A percentile compares a stretch with the other conserved stretches of the same genome.
Conservation (phyloP, 495 filamentous ascomycete species). For the Bryoglossum gracile region DNA sequence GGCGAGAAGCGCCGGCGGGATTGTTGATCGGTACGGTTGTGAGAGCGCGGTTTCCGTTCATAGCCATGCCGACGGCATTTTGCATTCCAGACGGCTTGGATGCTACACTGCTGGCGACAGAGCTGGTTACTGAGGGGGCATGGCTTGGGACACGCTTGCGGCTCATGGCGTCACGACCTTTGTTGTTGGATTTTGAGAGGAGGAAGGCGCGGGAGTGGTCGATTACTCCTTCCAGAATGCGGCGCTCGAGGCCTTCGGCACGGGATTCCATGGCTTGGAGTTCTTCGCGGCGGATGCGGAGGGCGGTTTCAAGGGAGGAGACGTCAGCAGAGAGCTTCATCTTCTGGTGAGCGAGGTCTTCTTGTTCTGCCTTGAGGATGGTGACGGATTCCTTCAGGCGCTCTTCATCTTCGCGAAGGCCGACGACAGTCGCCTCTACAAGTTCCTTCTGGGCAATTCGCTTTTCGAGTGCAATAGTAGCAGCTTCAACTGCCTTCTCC, state of each 20-base stretch:
- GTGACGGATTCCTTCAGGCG: slow-evolving; percentile 50
- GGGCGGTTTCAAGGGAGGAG: slow-evolving; percentile 78
- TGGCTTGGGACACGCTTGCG: slow-evolving; percentile 63
- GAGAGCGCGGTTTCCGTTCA: slow-evolving; percentile 34
- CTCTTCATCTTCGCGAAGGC: slow-evolving; percentile 58
- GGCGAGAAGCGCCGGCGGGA: slow-evolving; percentile 40
- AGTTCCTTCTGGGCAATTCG: slow-evolving; percentile 69
- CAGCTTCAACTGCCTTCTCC: slow-evolving; percentile 75
- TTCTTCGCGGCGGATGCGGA: slow-evolving; percentile 83
- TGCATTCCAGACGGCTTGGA: slow-evolving; percentile 15
- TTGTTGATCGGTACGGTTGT: slow-evolving; percentile 41
- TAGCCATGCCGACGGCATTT: slow-evolving; percentile 38
- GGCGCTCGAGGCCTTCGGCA: slow-evolving; percentile 79
- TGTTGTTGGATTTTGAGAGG: slow-evolving; percentile 51
- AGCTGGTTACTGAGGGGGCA: slow-evolving; percentile 20
- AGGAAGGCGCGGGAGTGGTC: slow-evolving; percentile 87
- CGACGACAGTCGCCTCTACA: slow-evolving; percentile 63
- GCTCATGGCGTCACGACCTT: slow-evolving; percentile 50
- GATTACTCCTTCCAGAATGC: slow-evolving; percentile 90
- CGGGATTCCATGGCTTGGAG: slow-evolving; percentile 80
- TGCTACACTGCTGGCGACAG: slow-evolving; percentile 17
- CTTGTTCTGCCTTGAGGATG: slow-evolving; percentile 55
- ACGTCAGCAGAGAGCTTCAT: slow-evolving; percentile 72
- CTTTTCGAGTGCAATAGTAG: slow-evolving; percentile 71
- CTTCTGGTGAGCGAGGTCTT: slow-evolving; percentile 66